Conservation (phyloP, 1,139 yeast genomes). For the Suhomyces bolitotheri region DNA sequence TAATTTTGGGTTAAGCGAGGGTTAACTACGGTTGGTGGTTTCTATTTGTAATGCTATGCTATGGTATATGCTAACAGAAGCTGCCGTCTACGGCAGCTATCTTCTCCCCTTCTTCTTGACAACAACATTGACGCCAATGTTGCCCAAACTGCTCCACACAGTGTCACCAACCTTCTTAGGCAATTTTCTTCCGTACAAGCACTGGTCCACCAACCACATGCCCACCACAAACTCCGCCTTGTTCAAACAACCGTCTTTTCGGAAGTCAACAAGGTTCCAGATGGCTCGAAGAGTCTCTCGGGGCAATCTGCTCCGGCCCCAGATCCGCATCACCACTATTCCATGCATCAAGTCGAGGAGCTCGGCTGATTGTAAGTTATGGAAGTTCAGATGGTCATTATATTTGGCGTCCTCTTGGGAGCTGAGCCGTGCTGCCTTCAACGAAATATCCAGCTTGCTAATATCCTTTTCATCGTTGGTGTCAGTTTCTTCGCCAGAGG, state of each 20-base stretch:
- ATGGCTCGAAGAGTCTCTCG: conserved; percentile 61
- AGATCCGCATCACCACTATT: conserved; percentile 70
- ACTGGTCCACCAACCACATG: conserved; percentile 95
- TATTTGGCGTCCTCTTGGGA: conserved; percentile 22
- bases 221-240: conserved; percentile 86
- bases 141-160: conserved; percentile 69
- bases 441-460: conserved; percentile 24
- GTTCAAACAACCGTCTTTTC: conserved; percentile 75
- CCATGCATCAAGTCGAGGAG: conserved; percentile 54
- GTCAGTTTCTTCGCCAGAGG: not conserved
- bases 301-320: conserved; percentile 77
- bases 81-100: conserved; percentile 12
- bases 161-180: conserved; percentile 61
- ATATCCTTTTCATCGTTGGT: conserved; percentile 16
- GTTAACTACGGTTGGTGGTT: too few species aligned
- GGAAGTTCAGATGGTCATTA: conserved; percentile 31
- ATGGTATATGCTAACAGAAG: too few species aligned
- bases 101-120: conserved; percentile 36
- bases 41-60: too few species aligned
- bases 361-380: conserved; percentile 33
- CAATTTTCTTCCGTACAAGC: conserved; percentile 88
- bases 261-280: conserved; percentile 78
- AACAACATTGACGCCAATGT: conserved; percentile 44
- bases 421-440: conserved; percentile 34
- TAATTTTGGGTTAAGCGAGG: too few species aligned